Evolutionary conservation across 2,329 filamentous ascomycete species (phyloP), one percentile per base, ranked within the genome.

Genomic region (Arthrobotrys musiformis): DNA sequence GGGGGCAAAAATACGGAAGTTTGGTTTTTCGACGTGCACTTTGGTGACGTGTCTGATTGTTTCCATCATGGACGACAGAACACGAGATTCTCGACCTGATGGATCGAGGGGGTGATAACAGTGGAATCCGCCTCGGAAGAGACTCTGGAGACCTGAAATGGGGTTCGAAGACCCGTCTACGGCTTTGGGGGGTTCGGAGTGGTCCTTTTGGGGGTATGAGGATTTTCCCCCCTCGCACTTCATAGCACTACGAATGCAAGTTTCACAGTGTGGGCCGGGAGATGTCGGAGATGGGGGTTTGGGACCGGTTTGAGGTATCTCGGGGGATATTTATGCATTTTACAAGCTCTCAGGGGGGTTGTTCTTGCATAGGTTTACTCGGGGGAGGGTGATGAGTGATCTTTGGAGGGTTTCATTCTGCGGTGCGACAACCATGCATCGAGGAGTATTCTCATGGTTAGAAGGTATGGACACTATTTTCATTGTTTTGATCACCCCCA

Each of bases 1-100:
- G 6, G 33, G 22, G 30, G 48, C 28, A 58, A 54, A 46, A 40
- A 44, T 70, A 64, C 26, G 42, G 58, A 46, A 76, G 62, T 76
- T 76, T 60, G 48, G 22, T 70, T 76, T 76, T 58, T 46, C 26
- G 30, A 40, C 35, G 35, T 64, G 37, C 40, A 35, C 24, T 35
- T 40, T 24, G 58, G 50, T 42, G 70, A 63, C 54, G 70, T 75
- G 70, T 62, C 70, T 52, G 42, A 22, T 3, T n/a, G 28, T 28
- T 33, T 35, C 22, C 19, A 54, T 68, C 52, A 56, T 44, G 62
- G 46, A 35, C 37, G n/a, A 28, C 46, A 28, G 40, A 64, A 60
- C 28, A 70, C 66, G 48, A 58, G 30, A 37, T 48, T 70, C 11
- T 60, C 58, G 17, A 70, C 58, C 17, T 37, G 22, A 58, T 11